Evolutionary conservation across 192 early-diverging fungal species (phyloP), one percentile per base, ranked within the genome.

Genomic region (Mortierella claussenii): DNA sequence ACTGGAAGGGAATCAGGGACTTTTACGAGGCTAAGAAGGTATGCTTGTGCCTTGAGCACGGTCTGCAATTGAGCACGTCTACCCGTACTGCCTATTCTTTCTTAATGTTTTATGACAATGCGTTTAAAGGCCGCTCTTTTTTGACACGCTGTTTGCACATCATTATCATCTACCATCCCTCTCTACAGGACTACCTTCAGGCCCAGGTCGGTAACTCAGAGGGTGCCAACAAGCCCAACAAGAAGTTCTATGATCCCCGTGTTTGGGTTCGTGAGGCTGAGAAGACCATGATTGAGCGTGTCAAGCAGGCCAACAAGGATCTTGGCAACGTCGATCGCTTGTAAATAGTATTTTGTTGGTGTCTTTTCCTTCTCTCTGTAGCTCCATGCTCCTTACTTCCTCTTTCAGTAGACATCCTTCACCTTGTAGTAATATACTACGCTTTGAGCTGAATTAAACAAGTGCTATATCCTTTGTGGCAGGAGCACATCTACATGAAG

Each of bases 161-260:
- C 28, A 7, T 28, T 50, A 8, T 50, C 9, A 12, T 11, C 37
- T 40, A 10, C 37, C 37, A 7, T 40, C 13, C 47, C 17, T 23
- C 9, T 11, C 20, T 21, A 53, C 59, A 71, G 69, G 91, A 73
- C 42, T 94, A 96, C 79, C 88, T 98, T 62, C 90, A 95, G 83
- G 78, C 83, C 31, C 96, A 98, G 83, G 94, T 98, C 59, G 96
- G 96, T 52, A 97, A 98, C 84, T 94, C 95, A 69, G 95, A 97
- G 58, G 96, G 95, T 79, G 84, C 86, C 17, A 88, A 90, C 83
- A 96, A 97, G 87, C 96, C 95, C 84, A 98, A 97, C 90, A 98
- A 98, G 92, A 98, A 98, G 87, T 91, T 89, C 86, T 97, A 98
- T 83, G 96, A 98, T 81, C 96, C 96, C 49, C 93, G 96, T 81